Percentiles rank a stretch among this genome's conserved stretches.
These are phyloP conservation scores for Centella asiatica DNA, from an alignment of 129 eudicot genomes.

Conservation along the genomic window DNA sequence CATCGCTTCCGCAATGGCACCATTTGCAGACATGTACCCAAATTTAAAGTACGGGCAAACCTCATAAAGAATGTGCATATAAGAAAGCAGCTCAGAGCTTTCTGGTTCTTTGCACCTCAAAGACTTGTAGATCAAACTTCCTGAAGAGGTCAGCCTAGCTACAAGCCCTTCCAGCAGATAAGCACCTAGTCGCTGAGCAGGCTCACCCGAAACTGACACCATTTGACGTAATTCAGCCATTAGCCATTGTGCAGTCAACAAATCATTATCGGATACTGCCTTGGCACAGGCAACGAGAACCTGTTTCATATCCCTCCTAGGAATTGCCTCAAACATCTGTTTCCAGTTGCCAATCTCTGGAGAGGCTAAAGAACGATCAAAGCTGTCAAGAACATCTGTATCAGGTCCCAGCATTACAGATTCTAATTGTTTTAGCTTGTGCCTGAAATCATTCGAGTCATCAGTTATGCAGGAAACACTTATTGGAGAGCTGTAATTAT, in stretches of 20 bases:
- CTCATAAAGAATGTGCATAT: constrained; percentile 56
- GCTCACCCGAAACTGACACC: constrained; percentile 83
- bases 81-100: constrained; percentile 46
- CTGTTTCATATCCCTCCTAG: constrained; percentile 55
- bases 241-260: constrained; percentile 32
- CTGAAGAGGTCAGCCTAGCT: constrained; percentile 52
- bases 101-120: constrained; percentile 43
- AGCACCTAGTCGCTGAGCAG: constrained; percentile 70
- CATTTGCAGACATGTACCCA: constrained; percentile 87
- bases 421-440: constrained; percentile 68
- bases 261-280: constrained; percentile 49
- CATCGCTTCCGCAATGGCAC: constrained; percentile 80
- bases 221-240: constrained; percentile 57
- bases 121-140: constrained; percentile 60
- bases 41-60: constrained; percentile 76
- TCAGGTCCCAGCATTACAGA: constrained; percentile 72
- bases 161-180: constrained; percentile 83
- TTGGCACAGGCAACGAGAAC: constrained; percentile 54
- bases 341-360: constrained; percentile 69
- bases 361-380: constrained; percentile 26
- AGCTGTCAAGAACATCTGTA: constrained; percentile 39
- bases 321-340: constrained; percentile 55
- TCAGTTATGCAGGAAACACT: constrained; percentile 54
- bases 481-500: constrained; percentile 37
- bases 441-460: constrained; percentile 38